Evolutionary conservation across 1,139 yeast species (phyloP).

Genomic region (Pichia sp.): DNA sequence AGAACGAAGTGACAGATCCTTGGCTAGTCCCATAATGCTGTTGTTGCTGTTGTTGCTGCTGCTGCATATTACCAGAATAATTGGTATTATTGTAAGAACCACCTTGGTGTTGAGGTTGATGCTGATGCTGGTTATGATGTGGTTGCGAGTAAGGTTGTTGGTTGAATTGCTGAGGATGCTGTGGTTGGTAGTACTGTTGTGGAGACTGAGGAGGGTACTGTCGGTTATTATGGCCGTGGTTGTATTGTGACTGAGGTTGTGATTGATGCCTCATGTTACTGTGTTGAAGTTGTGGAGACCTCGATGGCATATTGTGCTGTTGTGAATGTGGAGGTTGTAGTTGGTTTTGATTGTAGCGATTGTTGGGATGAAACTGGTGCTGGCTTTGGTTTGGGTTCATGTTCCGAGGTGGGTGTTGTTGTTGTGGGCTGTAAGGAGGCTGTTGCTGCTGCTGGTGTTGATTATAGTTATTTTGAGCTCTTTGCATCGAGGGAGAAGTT

Average conservation of each 20-base stretch:
- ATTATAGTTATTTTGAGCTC: neutral
- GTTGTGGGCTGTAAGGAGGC: neutral
- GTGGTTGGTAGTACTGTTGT: conserved; percentile 3
- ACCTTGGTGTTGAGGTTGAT: neutral
- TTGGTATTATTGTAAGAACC: neutral
- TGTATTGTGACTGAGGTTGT: neutral
- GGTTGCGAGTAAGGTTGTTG: neutral
- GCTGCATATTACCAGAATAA: neutral
- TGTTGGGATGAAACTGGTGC: conserved; percentile 1
- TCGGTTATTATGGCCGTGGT: neutral
- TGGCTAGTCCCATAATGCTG: too few relatives aligned
- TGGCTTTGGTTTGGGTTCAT: conserved; percentile 3
- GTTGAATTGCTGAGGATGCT: conserved; percentile 1
- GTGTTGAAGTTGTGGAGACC: neutral
- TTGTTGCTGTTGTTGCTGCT: neutral
- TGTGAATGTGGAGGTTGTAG: neutral
- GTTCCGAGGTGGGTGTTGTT: too few relatives aligned
- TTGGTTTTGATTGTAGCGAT: conserved; percentile 1
- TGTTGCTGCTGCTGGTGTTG: too few relatives aligned
- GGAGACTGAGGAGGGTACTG: neutral
- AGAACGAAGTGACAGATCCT: too few relatives aligned
- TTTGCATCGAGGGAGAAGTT: neutral
- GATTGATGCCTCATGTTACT: neutral
- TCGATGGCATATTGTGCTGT: neutral
- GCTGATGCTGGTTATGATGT: neutral